Base-by-base conservation (phyloP, 2,329 filamentous ascomycete genomes). In the Thermomyces lanuginosus region DNA sequence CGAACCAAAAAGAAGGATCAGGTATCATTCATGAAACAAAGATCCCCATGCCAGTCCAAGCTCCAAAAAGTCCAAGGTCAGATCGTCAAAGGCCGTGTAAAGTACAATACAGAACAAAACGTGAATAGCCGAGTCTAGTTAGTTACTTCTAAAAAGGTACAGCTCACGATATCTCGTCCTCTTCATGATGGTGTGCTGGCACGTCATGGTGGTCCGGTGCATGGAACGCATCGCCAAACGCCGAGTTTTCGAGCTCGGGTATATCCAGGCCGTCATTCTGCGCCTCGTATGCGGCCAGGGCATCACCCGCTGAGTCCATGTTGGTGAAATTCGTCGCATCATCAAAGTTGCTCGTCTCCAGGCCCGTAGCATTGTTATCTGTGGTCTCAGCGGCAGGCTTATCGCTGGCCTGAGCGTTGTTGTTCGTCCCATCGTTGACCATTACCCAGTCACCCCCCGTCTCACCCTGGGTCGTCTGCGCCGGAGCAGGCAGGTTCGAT, bases 141-240 rank as follows among this genome's bases (percentile, higher is more conserved):
- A n/a, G n/a, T n/a, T n/a, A n/a, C n/a, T n/a, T n/a, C n/a, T n/a
- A n/a, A n/a, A n/a, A n/a, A n/a, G n/a, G n/a, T n/a, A n/a, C n/a
- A 19, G 22, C 3, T 15, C 17, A 56, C 16, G 51, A 44, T 39
- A 57, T 55, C 11, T 56, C 53, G 25, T 56, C 53, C 4, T 45
- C 43, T 23, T 57, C 51, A 21, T 45, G 51, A 31, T 53, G 43
- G 33, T 56, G 47, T n/a, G 40, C 48, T 33, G 50, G 43, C 30
- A 58, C 52, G n/a, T n/a, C n/a, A n/a, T n/a, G n/a, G 31, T 56
- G 54, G 34, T 65, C 60, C 24, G 62, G 61, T 9, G 59, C 60
- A 36, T 83, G 77, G 52, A 86, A 81, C 1, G 80, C 80, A 40
- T 89, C 78, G 2, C 78, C 80, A 55, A 89, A 89, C 1, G 78